phyloP scores from a whole-genome alignment of 108 stramenopile genomes.

The Skeletonema costatum region DNA sequence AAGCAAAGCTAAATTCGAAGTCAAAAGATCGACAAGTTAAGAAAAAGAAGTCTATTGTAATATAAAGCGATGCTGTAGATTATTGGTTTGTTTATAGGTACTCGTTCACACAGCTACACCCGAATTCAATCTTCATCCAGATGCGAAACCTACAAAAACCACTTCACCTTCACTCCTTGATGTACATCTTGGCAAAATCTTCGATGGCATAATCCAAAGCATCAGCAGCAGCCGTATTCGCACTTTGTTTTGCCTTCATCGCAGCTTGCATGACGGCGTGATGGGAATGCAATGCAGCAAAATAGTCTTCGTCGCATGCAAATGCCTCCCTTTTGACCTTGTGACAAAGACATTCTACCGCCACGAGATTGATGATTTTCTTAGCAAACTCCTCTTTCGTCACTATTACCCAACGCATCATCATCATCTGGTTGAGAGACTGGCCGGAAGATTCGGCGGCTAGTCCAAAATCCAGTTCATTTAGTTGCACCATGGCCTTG shows the following conservation, averaged over 20 bases:
- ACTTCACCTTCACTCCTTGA: constrained; percentile 11
- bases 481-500: constrained; percentile 74
- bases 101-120: neutral
- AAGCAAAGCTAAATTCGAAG: constrained; percentile 65
- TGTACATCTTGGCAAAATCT: constrained; percentile 80
- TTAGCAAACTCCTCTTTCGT: constrained; percentile 76
- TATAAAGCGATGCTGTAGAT: neutral
- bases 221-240: constrained; percentile 61
- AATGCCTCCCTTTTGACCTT: constrained; percentile 76
- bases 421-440: constrained; percentile 60
- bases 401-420: constrained; percentile 77
- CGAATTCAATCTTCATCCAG: neutral
- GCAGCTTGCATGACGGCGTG: constrained; percentile 79
- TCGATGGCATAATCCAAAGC: constrained; percentile 75
- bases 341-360: constrained; percentile 82
- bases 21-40: constrained; percentile 69
- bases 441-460: constrained; percentile 43
- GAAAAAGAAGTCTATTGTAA: constrained; percentile 42
- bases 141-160: neutral
- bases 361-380: constrained; percentile 71
- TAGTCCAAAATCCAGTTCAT: constrained; percentile 56
- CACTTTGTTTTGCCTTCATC: constrained; percentile 81
- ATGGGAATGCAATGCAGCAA: constrained; percentile 74
- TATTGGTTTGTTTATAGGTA: neutral
- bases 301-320: constrained; percentile 58